Evolutionary conservation across 495 filamentous ascomycete species (phyloP).

Genomic region (Hypoxylon crocopeplum): DNA sequence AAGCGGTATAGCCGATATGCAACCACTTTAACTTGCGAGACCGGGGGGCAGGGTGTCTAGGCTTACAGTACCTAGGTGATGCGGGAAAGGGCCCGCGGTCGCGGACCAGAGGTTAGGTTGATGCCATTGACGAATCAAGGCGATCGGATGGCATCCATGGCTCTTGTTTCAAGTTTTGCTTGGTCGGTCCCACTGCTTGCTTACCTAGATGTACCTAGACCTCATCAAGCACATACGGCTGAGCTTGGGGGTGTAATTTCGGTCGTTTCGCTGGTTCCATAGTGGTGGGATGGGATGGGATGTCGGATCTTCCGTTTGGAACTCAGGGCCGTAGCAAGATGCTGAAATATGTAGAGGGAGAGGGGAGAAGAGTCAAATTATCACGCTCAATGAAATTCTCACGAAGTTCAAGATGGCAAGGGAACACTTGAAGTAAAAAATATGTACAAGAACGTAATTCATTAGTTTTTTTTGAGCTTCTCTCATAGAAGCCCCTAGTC

Average conservation of each 20-base stretch:
- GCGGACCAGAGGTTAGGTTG: background rate
- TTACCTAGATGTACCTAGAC: background rate
- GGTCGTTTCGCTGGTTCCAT: too few species aligned
- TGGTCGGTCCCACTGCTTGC: background rate
- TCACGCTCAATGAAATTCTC: background rate
- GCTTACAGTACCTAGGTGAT: background rate
- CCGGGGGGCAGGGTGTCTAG: conserved; percentile 6
- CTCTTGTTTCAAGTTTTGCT: background rate
- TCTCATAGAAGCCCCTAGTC: conserved; percentile 11
- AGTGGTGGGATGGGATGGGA: too few species aligned
- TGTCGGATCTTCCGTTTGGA: too few species aligned
- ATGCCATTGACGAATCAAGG: conserved; percentile 34
- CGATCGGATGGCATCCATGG: background rate
- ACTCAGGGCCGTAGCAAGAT: too few species aligned
- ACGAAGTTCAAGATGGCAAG: background rate
- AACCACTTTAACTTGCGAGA: conserved; percentile 28
- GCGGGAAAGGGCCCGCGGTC: background rate
- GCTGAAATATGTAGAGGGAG: too few species aligned
- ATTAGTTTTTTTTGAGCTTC: conserved; percentile 16
- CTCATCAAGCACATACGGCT: background rate
- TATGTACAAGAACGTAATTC: conserved; percentile 36
- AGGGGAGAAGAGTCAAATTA: too few species aligned
- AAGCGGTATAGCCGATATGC: conserved; percentile 7
- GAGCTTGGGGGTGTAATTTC: too few species aligned
- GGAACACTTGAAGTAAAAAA: background rate